These are phyloP conservation scores for Nicotiana paniculata DNA, from an alignment of 257 asterid species.

Conservation along the genomic window DNA sequence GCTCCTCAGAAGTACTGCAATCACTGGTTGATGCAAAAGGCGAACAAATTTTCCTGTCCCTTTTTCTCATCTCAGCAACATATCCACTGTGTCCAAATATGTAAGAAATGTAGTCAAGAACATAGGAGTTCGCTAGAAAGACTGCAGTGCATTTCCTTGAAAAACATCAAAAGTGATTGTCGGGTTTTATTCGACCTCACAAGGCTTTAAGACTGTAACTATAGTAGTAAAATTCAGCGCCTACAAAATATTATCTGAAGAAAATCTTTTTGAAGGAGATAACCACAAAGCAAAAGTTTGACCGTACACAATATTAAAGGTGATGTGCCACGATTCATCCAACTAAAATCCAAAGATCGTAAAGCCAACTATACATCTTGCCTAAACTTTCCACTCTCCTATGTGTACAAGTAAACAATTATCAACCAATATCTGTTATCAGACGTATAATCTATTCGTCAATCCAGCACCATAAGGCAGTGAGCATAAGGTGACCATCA, in stretches of 20 bases:
- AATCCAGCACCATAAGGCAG: not conserved
- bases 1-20: conserved; percentile 15
- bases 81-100: conserved; percentile 51
- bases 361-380: not conserved
- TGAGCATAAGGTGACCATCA: not conserved
- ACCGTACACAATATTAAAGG: too few species aligned
- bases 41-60: conserved; percentile 33
- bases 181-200: not conserved
- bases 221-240: too few species aligned
- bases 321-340: not conserved
- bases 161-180: not conserved
- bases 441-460: not conserved
- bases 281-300: too few species aligned
- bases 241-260: too few species aligned
- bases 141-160: not conserved
- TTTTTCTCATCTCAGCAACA: conserved; percentile 56
- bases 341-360: not conserved
- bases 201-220: too few species aligned
- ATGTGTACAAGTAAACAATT: not conserved
- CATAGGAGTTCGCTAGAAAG: not conserved
- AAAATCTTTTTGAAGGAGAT: too few species aligned
- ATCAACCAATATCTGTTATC: conserved; percentile 5
- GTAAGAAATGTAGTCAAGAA: conserved; percentile 10
- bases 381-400: not conserved
- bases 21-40: conserved; percentile 35